Percentiles rank a stretch among this genome's conserved stretches.
These are phyloP conservation scores for Kuraishia floccosa DNA, from an alignment of 805 yeast species.

Conservation along the genomic window DNA sequence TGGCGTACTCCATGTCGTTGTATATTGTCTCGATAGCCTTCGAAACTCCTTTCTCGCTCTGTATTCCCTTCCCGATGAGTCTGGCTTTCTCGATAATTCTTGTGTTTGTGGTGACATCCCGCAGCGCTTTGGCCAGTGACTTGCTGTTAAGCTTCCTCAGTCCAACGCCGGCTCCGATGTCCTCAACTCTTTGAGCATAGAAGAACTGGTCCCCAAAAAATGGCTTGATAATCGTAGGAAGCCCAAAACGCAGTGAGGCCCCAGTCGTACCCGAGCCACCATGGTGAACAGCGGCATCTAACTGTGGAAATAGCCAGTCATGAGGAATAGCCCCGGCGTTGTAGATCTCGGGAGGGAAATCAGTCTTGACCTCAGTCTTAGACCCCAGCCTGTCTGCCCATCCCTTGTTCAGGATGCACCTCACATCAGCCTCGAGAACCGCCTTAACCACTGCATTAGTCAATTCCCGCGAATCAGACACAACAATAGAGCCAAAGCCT, in stretches of 20 bases:
- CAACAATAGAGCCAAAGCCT: constrained; percentile 95
- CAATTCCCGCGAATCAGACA: constrained; percentile 65
- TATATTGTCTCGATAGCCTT: constrained; percentile 74
- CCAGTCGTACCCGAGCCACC: constrained; percentile 98
- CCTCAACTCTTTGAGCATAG: constrained; percentile 80
- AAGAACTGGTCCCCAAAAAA: constrained; percentile 96
- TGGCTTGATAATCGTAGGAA: constrained; percentile 87
- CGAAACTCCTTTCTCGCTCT: constrained; percentile 70
- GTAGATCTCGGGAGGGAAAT: constrained; percentile 56
- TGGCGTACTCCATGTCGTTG: constrained; percentile 67
- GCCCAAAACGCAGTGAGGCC: constrained; percentile 74
- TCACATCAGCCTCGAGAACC: constrained; percentile 67
- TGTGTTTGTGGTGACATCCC: constrained; percentile 53
- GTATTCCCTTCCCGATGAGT: constrained; percentile 48
- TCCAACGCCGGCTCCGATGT: constrained; percentile 73
- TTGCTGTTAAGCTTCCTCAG: constrained; percentile 57
- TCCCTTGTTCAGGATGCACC: constrained; percentile 85
- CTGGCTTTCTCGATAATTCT: constrained; percentile 61
- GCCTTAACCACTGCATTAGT: constrained; percentile 74
- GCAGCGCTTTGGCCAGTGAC: constrained; percentile 56
- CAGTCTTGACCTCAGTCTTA: constrained; percentile 26
- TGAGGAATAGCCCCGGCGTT: constrained; percentile 75
- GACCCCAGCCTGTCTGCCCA: constrained; percentile 74
- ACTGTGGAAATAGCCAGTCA: constrained; percentile 83
- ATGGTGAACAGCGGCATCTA: constrained; percentile 94